Evolutionary conservation across 2,329 filamentous ascomycete genomes (phyloP), one percentile per base, ranked within the genome.

Genomic region (Talaromyces amestolkiae): DNA sequence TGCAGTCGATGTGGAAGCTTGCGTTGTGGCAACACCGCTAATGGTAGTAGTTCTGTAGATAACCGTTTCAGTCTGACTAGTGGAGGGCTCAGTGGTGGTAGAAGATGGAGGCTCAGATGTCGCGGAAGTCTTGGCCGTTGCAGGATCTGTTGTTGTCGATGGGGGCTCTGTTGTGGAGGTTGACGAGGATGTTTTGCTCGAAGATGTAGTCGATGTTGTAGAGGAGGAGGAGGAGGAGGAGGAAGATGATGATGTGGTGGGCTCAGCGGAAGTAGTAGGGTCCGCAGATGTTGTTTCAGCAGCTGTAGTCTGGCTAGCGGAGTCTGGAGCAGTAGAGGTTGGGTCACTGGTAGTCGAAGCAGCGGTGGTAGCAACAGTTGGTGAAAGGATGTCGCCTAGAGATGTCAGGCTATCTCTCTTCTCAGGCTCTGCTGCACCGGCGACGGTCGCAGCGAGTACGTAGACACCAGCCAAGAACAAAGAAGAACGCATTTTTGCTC

Each of bases 1-100:
- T 41, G 79, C 78, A n/a, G 81, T 82, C 7, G 83, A 69, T 13
- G 73, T 71, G 27, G 74, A 71, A 19, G 74, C 72, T 22, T 70
- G 71, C 11, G 75, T 74, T 63, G 79, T 77, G 45, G 86, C 81
- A 59, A 85, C 27, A 13, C 60, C 64, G 17, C 53, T 31, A 10
- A 59, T 54, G 19, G 47, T 53, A 11, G 19, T 24, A 1, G 54
- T 64, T 24, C 19, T 39, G 6, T 67, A 66, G n/a, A 41, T 66
- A 59, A 47, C 59, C 65, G 7, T 64, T 51, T 31, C 70, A 68
- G 45, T 69, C 69, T 58, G 33, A 41, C 19, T 47, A 19, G 70
- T 68, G 24, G 51, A 13, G 9, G 53, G 3, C 10, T 45, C 19
- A 45, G 51, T 19, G 8, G 39, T 35, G 31, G 69, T 68, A 8